phyloP scores from a whole-genome alignment of 2,329 filamentous ascomycete genomes.

The Penicillium oxalicum region DNA sequence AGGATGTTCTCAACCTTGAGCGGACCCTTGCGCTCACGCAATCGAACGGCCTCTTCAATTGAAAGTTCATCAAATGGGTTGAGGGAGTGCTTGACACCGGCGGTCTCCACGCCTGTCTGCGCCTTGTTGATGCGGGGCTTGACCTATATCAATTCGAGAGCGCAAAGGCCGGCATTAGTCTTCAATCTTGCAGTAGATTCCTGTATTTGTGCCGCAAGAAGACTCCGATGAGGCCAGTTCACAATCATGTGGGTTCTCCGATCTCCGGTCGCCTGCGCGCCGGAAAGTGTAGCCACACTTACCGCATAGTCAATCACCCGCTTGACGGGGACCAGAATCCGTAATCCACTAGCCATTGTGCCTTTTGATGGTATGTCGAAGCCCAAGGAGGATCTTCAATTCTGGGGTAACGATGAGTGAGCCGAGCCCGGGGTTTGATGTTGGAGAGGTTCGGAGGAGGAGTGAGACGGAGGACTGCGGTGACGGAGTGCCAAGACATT shows the following conservation, averaged over 20 bases:
- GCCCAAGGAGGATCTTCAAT: slow-evolving; percentile 8
- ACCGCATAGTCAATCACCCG: slow-evolving; percentile 84
- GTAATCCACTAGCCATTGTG: slow-evolving; percentile 48
- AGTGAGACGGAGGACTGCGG: slow-evolving; percentile 16
- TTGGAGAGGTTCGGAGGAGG: slow-evolving; percentile 10
- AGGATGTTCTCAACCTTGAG: slow-evolving; percentile 85
- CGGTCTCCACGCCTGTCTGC: slow-evolving; percentile 82
- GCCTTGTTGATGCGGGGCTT: slow-evolving; percentile 66
- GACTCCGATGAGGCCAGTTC: neutral
- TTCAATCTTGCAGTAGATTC: neutral
- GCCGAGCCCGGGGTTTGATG: slow-evolving; percentile 3
- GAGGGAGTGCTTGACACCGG: slow-evolving; percentile 93
- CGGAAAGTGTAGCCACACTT: slow-evolving; percentile 27
- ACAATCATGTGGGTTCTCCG: neutral
- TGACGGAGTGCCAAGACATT: slow-evolving; percentile 29
- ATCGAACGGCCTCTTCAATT: slow-evolving; percentile 89
- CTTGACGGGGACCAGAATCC: slow-evolving; percentile 76
- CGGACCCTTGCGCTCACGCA: slow-evolving; percentile 79
- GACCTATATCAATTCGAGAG: slow-evolving; percentile 42
- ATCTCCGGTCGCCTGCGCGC: slow-evolving; percentile 5
- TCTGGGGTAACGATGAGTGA: slow-evolving; percentile 6
- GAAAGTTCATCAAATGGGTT: slow-evolving; percentile 99
- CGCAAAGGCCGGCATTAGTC: neutral
- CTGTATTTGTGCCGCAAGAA: neutral
- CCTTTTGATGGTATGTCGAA: slow-evolving; percentile 2